phyloP scores from a whole-genome alignment of 1,284 basidiomycete species.

The Rhodofomes roseus region DNA sequence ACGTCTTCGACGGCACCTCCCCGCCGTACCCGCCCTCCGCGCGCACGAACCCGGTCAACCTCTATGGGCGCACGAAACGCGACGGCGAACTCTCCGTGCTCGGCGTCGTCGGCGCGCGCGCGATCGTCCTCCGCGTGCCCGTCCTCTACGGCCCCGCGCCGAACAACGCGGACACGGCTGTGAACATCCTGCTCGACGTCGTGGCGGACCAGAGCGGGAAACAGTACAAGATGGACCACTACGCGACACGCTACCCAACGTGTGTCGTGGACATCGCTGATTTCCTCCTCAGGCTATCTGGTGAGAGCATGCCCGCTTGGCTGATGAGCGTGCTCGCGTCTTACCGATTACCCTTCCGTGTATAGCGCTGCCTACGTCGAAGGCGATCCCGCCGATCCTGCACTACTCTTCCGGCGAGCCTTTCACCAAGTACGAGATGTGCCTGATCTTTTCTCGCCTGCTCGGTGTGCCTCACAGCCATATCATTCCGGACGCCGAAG shows the following conservation, averaged over 20 bases:
- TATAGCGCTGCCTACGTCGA: conserved; percentile 25
- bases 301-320: conserved; percentile 33
- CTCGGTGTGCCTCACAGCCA: conserved; percentile 61
- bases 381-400: conserved; percentile 56
- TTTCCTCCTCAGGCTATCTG: conserved; percentile 65
- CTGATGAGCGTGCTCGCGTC: background rate
- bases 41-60: conserved; percentile 69
- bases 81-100: conserved; percentile 72
- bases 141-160: conserved; percentile 77
- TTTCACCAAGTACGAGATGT: conserved; percentile 85
- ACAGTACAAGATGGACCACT: conserved; percentile 84
- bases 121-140: conserved; percentile 71
- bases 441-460: conserved; percentile 67
- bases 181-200: conserved; percentile 77
- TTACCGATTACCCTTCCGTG: background rate
- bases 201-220: conserved; percentile 77
- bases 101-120: conserved; percentile 46
- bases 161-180: conserved; percentile 72
- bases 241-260: conserved; percentile 78
- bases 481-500: conserved; percentile 62
- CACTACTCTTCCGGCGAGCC: conserved; percentile 76
- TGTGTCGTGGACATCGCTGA: conserved; percentile 73
- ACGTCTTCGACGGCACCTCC: conserved; percentile 82
- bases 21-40: conserved; percentile 72
- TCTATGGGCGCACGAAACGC: conserved; percentile 75